These are phyloP conservation scores for Colletotrichum aenigma DNA, from an alignment of 2,329 filamentous ascomycete genomes.

Conservation along the genomic window DNA sequence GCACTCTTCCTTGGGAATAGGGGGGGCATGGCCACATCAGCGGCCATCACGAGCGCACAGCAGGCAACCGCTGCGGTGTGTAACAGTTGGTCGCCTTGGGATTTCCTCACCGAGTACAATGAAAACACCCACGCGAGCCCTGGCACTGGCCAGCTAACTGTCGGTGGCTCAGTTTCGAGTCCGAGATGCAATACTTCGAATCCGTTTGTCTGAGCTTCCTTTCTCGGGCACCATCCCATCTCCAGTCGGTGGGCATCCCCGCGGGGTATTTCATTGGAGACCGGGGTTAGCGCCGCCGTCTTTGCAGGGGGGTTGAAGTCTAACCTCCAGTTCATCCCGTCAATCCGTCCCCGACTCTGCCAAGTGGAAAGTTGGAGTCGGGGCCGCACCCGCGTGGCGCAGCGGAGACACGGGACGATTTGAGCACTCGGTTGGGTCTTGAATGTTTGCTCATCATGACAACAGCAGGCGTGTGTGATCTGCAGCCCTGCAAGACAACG, in stretches of 20 bases:
- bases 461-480: background rate
- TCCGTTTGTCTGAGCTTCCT: background rate
- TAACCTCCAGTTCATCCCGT: background rate
- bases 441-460: background rate
- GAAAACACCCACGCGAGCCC: background rate
- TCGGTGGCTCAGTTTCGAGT: background rate
- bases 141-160: background rate
- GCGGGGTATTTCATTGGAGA: background rate
- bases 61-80: background rate
- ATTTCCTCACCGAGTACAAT: background rate
- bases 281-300: background rate
- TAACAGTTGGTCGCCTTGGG: background rate
- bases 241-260: background rate
- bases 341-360: background rate
- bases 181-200: background rate
- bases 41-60: background rate
- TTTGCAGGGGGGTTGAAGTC: background rate
- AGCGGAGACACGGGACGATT: background rate
- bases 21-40: constrained; percentile 1
- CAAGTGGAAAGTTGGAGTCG: background rate
- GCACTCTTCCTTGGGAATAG: background rate
- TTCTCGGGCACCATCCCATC: background rate
- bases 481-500: background rate
- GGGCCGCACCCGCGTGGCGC: background rate
- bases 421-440: background rate